A percentile compares a stretch with the other conserved stretches of the same genome.
These are phyloP conservation scores for Phytophthora macrochlamydospora DNA, from an alignment of 352 stramenopile species.

Conservation along the genomic window DNA sequence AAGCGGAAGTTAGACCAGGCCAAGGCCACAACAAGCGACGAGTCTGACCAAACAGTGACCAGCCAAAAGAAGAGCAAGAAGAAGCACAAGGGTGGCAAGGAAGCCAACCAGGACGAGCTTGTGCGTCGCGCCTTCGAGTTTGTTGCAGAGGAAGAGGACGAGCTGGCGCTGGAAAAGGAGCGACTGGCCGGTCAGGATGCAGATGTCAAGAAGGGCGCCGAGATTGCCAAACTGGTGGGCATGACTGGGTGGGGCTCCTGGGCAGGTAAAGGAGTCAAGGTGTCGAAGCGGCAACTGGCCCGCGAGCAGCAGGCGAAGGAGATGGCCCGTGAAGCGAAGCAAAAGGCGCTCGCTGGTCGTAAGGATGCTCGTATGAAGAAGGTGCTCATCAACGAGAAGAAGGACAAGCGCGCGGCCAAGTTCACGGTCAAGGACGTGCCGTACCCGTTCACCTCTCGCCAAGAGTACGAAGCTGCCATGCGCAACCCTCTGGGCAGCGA, in stretches of 20 bases:
- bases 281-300: slow-evolving; percentile 85
- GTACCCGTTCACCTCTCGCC: slow-evolving; percentile 97
- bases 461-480: slow-evolving; percentile 98
- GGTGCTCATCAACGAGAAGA: slow-evolving; percentile 90
- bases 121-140: slow-evolving; percentile 96
- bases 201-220: slow-evolving; percentile 73
- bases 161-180: slow-evolving; percentile 95
- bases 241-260: slow-evolving; percentile 93
- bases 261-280: slow-evolving; percentile 80
- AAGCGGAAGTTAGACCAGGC: slow-evolving; percentile 56
- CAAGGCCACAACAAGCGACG: slow-evolving; percentile 11
- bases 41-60: slow-evolving; percentile 8
- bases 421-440: slow-evolving; percentile 92
- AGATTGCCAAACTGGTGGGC: slow-evolving; percentile 80
- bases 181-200: slow-evolving; percentile 65
- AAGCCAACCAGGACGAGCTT: slow-evolving; percentile 83
- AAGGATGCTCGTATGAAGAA: slow-evolving; percentile 75
- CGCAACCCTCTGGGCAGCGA: slow-evolving; percentile 92
- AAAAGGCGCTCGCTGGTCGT: slow-evolving; percentile 66
- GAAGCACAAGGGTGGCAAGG: slow-evolving; percentile 54
- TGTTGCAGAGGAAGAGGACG: slow-evolving; percentile 89
- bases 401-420: slow-evolving; percentile 89
- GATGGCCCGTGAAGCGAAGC: slow-evolving; percentile 67
- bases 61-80: slow-evolving; percentile 56
- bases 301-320: slow-evolving; percentile 83